Base-by-base conservation (phyloP, 2,329 filamentous ascomycete genomes). In the Phyllosticta citrichinensis region DNA sequence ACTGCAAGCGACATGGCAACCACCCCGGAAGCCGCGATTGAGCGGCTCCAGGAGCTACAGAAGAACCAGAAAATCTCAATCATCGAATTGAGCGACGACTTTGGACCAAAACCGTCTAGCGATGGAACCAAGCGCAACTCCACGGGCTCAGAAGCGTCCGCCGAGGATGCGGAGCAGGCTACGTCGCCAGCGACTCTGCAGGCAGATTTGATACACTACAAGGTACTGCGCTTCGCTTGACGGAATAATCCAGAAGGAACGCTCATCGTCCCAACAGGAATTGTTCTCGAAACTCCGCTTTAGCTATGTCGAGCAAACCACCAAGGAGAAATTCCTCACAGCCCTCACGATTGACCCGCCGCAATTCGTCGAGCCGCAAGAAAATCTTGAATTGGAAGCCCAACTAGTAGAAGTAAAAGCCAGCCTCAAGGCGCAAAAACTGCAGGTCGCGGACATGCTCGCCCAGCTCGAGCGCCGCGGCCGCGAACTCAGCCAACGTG, bases 241-340 rank as follows among this genome's bases (percentile, higher is more conserved):
- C 19, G 12, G 11, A 24, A 24, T 11, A 30, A 24, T 2, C n/a
- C 27, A 52, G 20, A 17, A 50, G 14, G 1, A 17, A 17, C 19
- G 25, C 52, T 57, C 35, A 55, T 24, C 3, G 9, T n/a, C 33
- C 10, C 10, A 5, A 5, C 65, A 85, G 76, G 92, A 97, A 75
- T 83, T 97, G 20, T 99, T 97, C 75, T 88, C 91, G 52, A 97
- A 99, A 77, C 82, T 97, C 50, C 90, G 93, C 67, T 97, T 97
- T 79, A 95, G 89, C 65, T 97, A 97, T 75, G 88, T 97, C 67
- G 94, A 99, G 76, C 94, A 97, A 79, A 91, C 97, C 64, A 97
- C 93, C 53, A 99, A 97, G 76, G 94, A 99, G 74, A 96, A 96
- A 70, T 97, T 97, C 74, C 87, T 99, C 60, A 89, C 91, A 66